phyloP scores from a whole-genome alignment of 1,284 basidiomycete species.

The Cutaneotrichosporon mucoides region DNA sequence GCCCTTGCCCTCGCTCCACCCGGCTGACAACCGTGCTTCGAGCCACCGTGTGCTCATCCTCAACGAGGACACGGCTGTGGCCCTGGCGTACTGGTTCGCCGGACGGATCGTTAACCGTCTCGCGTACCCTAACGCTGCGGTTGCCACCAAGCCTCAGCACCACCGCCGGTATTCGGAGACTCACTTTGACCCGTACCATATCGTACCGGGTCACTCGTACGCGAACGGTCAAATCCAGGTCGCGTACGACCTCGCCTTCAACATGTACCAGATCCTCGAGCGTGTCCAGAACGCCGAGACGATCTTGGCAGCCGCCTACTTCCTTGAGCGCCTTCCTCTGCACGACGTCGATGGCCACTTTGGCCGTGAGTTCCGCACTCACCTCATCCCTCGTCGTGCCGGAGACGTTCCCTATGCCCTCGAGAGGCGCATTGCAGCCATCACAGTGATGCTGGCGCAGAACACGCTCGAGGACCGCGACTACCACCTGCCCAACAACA shows the following conservation, averaged over 20 bases:
- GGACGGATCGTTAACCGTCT: slow-evolving; percentile 1
- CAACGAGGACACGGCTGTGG: background rate
- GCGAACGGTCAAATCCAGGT: slow-evolving; percentile 4
- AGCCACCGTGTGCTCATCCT: background rate
- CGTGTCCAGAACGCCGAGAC: slow-evolving; percentile 10
- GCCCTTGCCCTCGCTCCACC: background rate
- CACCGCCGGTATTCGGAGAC: background rate
- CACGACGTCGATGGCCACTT: slow-evolving; percentile 10
- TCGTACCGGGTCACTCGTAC: slow-evolving; percentile 9
- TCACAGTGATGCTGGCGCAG: background rate
- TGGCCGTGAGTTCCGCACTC: slow-evolving; percentile 4
- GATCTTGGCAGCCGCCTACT: slow-evolving; percentile 15
- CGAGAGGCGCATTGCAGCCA: slow-evolving; percentile 1
- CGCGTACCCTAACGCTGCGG: background rate
- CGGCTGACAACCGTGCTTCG: background rate
- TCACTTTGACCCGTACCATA: slow-evolving; percentile 12
- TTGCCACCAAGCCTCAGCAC: background rate
- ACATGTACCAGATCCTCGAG: slow-evolving; percentile 12
- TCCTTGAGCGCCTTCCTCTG: slow-evolving; percentile 13
- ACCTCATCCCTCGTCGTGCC: background rate
- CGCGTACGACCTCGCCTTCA: slow-evolving; percentile 5
- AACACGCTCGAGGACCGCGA: slow-evolving; percentile 5
- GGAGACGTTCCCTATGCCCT: background rate
- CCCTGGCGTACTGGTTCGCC: slow-evolving; percentile 1
- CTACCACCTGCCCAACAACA: slow-evolving; percentile 1